Evolutionary conservation across 2,329 filamentous ascomycete genomes (phyloP), one percentile per base, ranked within the genome.

Genomic region (Colletotrichum chlorophyti): DNA sequence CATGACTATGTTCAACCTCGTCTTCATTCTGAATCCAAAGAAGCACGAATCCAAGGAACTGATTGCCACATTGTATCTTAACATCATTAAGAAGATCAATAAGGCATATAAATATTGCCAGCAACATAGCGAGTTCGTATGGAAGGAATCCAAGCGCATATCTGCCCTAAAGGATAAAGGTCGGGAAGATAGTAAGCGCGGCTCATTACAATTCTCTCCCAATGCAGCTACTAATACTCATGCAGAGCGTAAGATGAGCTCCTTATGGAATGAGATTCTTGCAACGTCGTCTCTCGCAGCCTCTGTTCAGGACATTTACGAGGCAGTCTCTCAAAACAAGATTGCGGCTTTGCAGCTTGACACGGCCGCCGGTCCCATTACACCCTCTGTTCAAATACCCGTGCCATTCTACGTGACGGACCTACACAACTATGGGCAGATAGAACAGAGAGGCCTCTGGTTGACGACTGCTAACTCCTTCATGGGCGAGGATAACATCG

Each of bases 1-100:
- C 42, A 93, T 98, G 91, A 93, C 89, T 62, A 98, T 98, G 94
- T 99, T 99, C 76, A 96, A 97, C 72, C 84, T 97, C 10, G 93
- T 98, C 21, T 98, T 98, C 72, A 91, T 97, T 47, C 79, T 97
- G 63, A 90, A 91, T 64, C 91, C 93, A 3, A 89, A 88, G 46
- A 86, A 88, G 49, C 80, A 93, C 54, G 91, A 97, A 69, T 87
- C 90, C 64, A 90, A 91, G 54, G 81, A 83, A 79, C 68, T 96
- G 41, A 84, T 89, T 38, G 91, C 96, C 63, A 88, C 78, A 5
- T 74, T 97, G 69, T 97, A 97, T 71, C 83, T 91, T 51, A 91
- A 97, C 70, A 89, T 98, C 34, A 89, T 93, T 63, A 95, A 93
- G 72, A 96, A 96, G 74, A 88, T 97, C 66, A 93, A 93, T 69